Base-by-base conservation (phyloP, 2,329 filamentous ascomycete genomes). In the Neoscytalidium dimidiatum region DNA sequence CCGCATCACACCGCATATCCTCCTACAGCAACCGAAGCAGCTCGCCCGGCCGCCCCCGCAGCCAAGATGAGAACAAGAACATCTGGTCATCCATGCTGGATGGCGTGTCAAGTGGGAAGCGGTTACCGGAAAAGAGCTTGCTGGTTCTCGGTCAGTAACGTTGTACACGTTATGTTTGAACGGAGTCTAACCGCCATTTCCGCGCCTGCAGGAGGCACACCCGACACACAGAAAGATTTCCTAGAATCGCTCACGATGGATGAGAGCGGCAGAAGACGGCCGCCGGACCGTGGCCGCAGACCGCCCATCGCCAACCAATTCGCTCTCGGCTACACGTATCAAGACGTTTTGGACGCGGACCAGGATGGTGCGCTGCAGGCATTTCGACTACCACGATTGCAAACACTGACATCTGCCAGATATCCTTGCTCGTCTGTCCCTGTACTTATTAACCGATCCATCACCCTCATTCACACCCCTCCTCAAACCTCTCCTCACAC, bases 11-110 rank as follows among this genome's bases (percentile, higher is more conserved):
- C 49, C 64, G 57, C 43, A 49, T 64, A 49, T 64, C 61, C 56
- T 51, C 33, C 61, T 51, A 61, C 66, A 64, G 33, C 48, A 44
- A 62, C 53, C 52, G 66, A 38, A 66, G 64, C 64, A 56, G 60
- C 49, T 62, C 64, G 38, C 67, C 71, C 58, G 70, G 74, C 48
- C 70, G 75, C 56, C 75, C 77, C 13, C 73, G 79, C 38, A 84
- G 82, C 78, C 89, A 91, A 71, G 89, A 90, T 77, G 80, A 81
- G 49, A 80, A 82, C 68, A 94, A 92, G 81, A 92, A 96, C 75
- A 89, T 97, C 79, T 97, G 94, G 94, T 94, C 91, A 67, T 93
- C 92, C 49, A 92, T 97, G 90, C 85, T 97, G 70, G 92, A 96
- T 78, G 90, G 88, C 62, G 94, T 95, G 71, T 92, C 94, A 71